A percentile compares a stretch with the other conserved stretches of the same genome.
These are phyloP conservation scores for Scedosporium minutisporum DNA, from an alignment of 2,329 filamentous ascomycete genomes.

Conservation along the genomic window DNA sequence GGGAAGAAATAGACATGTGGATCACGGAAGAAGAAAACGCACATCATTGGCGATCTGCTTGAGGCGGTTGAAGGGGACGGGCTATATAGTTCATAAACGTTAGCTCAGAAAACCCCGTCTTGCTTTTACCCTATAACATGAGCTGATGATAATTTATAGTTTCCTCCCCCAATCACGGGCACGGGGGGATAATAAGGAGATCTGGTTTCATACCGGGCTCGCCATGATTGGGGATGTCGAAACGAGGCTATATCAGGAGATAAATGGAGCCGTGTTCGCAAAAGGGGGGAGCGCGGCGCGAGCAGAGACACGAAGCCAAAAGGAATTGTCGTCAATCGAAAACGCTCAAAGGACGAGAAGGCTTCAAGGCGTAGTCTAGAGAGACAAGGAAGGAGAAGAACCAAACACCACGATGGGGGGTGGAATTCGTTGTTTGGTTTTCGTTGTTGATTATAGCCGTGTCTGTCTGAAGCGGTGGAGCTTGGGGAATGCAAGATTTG, in stretches of 20 bases:
- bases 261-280: background rate
- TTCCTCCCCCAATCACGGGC: background rate
- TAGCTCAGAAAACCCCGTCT: background rate
- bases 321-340: background rate
- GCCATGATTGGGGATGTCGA: background rate
- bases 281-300: background rate
- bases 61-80: slow-evolving; percentile 65
- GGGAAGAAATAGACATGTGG: background rate
- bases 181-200: background rate
- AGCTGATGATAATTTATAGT: background rate
- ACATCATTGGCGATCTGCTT: slow-evolving; percentile 82
- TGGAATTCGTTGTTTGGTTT: too few relatives aligned
- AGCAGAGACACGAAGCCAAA: background rate
- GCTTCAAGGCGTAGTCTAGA: too few relatives aligned
- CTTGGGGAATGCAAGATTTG: background rate
- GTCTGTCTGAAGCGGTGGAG: background rate
- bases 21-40: slow-evolving; percentile 23
- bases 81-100: slow-evolving; percentile 37
- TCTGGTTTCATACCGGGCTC: background rate
- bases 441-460: background rate
- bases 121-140: background rate
- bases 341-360: too few relatives aligned
- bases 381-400: too few relatives aligned
- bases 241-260: slow-evolving; percentile 1
- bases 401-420: too few relatives aligned